phyloP scores from a whole-genome alignment of 345 rosid genomes.

The Populus pruinosa region DNA sequence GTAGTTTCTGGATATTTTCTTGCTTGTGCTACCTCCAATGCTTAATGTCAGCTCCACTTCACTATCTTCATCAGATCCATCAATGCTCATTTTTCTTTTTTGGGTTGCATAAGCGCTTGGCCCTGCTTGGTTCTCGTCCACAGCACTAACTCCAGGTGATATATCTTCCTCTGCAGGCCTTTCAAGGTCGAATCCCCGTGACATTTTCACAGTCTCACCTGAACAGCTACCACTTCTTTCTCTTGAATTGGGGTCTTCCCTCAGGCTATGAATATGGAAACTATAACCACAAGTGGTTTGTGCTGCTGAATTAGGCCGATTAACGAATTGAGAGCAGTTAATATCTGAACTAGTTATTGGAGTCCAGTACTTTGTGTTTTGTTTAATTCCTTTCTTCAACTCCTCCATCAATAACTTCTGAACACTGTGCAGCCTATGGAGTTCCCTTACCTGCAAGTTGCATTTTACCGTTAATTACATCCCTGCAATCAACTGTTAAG shows the following conservation, averaged over 20 bases:
- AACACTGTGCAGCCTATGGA: slow-evolving; percentile 66
- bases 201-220: slow-evolving; percentile 25
- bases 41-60: slow-evolving; percentile 69
- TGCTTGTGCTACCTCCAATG: slow-evolving; percentile 46
- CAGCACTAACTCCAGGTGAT: slow-evolving; percentile 25
- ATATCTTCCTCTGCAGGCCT: slow-evolving; percentile 37
- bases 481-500: neutral
- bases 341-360: slow-evolving; percentile 15
- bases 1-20: slow-evolving; percentile 9
- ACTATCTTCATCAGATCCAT: slow-evolving; percentile 38
- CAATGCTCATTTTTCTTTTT: slow-evolving; percentile 12
- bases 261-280: slow-evolving; percentile 17
- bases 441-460: slow-evolving; percentile 68
- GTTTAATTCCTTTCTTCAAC: slow-evolving; percentile 39
- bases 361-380: slow-evolving; percentile 29
- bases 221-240: slow-evolving; percentile 57
- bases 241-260: slow-evolving; percentile 32
- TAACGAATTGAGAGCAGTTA: slow-evolving; percentile 19
- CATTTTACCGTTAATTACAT: neutral
- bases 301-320: slow-evolving; percentile 16
- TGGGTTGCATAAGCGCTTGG: slow-evolving; percentile 21
- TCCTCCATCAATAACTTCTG: slow-evolving; percentile 70
- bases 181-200: slow-evolving; percentile 45
- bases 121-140: slow-evolving; percentile 28
- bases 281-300: slow-evolving; percentile 16